Evolutionary conservation across 495 filamentous ascomycete genomes (phyloP).

Genomic region (Penicillium waksmanii): DNA sequence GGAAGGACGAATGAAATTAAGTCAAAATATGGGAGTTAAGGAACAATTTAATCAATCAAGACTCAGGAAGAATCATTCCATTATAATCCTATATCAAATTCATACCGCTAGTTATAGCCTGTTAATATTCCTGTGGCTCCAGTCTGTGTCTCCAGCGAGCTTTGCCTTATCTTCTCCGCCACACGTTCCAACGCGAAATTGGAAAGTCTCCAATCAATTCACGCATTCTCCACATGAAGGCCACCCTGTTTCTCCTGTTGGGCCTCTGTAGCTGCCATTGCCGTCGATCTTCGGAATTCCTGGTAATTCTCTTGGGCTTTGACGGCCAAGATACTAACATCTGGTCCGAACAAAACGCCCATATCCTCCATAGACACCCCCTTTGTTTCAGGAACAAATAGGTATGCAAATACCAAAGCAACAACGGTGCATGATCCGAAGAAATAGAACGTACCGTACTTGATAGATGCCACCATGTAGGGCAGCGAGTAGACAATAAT

Average conservation of each 20-base stretch:
- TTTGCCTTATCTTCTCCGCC: too few species aligned
- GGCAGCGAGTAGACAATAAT: conserved; percentile 44
- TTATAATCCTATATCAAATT: too few species aligned
- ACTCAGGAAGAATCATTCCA: too few species aligned
- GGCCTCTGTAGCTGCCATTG: background rate
- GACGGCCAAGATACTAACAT: conserved; percentile 5
- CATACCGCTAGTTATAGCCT: too few species aligned
- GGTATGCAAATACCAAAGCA: conserved; percentile 53
- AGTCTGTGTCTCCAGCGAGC: too few species aligned
- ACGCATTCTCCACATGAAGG: background rate
- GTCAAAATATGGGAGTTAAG: too few species aligned
- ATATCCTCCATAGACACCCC: conserved; percentile 20
- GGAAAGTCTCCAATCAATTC: too few species aligned
- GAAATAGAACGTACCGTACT: conserved; percentile 48
- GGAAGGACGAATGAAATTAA: too few species aligned
- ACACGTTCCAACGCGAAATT: too few species aligned
- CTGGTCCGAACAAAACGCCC: conserved; percentile 15
- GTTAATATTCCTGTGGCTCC: too few species aligned
- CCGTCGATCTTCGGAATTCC: background rate
- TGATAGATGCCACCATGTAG: conserved; percentile 41
- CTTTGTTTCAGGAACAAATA: conserved; percentile 24
- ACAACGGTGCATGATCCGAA: conserved; percentile 31
- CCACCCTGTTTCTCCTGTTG: background rate
- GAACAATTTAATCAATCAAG: too few species aligned
- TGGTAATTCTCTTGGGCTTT: conserved; percentile 7